Evolutionary conservation across 331 rosid genomes (phyloP), one percentile per base, ranked within the genome.

Genomic region (Acacia concinna): DNA sequence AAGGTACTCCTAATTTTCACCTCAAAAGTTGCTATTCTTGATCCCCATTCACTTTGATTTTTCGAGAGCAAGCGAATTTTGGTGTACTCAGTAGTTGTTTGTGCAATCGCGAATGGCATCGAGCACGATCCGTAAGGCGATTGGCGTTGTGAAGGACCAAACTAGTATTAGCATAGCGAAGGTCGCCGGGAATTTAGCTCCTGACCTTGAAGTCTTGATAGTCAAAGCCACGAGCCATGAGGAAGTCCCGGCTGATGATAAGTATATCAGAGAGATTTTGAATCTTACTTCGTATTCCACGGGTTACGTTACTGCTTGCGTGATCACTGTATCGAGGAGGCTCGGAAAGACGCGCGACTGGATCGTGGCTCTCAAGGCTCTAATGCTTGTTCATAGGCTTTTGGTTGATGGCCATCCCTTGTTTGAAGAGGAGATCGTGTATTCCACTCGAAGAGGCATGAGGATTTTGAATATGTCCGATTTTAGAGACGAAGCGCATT

Each of bases 101-200:
- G 15, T 10, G 3, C 23, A 15, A 14, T 63, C 51, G 15, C 28
- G 5, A n/a, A 91, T 92, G 97, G 91, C 97, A 7, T 88, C 97
- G 12, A 89, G 93, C 86, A 87, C 97, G 34, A 88, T 92, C 76
- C 97, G 98, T 30, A 94, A 94, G 87, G 98, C 97, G 59, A 91
- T 94, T 65, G 97, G 98, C 0, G 97, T 92, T 0, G 94, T 94
- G 75, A 94, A 94, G 86, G 98, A 94, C 71, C 97, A 94, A 71
- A 90, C 98, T 5, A 94, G 98, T 81, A 94, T 94, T 67, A 89
- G 97, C 88, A 85, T 94, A 52, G 98, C 98, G 1, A 94, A 94
- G 64, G 97, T 94, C 0, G 94, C 97, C 6, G 97, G 97, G 1
- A 92, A 87, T 74, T 78, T 89, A 81, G 94, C 97, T 3, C 98